Base-by-base conservation (phyloP, 2,329 filamentous ascomycete species). In the Tolypocladium album region DNA sequence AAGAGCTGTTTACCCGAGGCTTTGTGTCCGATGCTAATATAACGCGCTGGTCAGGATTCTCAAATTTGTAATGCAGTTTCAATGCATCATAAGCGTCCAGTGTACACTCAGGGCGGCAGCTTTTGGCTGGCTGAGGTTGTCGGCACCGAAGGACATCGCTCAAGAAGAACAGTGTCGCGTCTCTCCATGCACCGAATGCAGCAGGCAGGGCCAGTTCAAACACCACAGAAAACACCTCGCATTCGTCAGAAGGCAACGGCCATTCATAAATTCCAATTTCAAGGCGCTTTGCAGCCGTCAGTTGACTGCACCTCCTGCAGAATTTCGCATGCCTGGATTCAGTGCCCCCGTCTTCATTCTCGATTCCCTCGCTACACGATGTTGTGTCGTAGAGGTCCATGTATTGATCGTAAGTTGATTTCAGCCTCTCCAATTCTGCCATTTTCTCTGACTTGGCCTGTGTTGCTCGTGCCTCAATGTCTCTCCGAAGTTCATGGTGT, bases 151-250 rank as follows among this genome's bases (percentile, higher is more conserved):
- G 66, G 1, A 79, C 68, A 20, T 75, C 64, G 0, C 64, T 61
- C 0, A 78, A 60, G 2, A 84, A 43, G 57, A 69, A 76, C 0
- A 73, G 58, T 0, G 78, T 81, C 1, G 66, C 64, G 57, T 83
- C 76, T 13, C 82, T 71, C 82, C 82, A 85, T 4, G 64, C 56
- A 4, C 63, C 64, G 47, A 82, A 78, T 0, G 66, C 36, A 0
- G 27, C 5, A 0, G 82, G 82, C 0, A 76, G 62, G 0, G 64
- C 58, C 0, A 86, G 68, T 62, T 86, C 83, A 57, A 86, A 86
- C 0, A 86, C 72, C 0, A 75, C 73, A 0, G 79, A 72, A 60
- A 80, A 78, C 0, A 74, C 73, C 13, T 70, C 34, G 0, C 61
- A 7, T 0, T 58, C 1, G 1, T 72, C 24, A 0, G 53, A 13